Evolutionary conservation across 2,329 filamentous ascomycete species (phyloP), one percentile per base, ranked within the genome.

Genomic region (Emergomyces orientalis): DNA sequence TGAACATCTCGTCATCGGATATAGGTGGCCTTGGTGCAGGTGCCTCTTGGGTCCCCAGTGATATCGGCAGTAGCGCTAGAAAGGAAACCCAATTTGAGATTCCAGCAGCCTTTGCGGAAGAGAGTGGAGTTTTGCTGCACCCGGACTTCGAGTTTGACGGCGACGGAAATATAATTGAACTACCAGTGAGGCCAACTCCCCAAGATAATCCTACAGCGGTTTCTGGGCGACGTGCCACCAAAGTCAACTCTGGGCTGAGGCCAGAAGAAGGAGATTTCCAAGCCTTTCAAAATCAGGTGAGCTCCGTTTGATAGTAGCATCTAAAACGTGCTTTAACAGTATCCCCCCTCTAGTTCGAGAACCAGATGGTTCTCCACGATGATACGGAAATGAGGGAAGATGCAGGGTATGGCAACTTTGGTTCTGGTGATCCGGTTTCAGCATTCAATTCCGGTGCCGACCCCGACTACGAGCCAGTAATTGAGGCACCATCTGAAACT

Each of bases 121-220:
- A 80, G 59, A 75, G 74, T 13, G 75, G 80, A 25, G 72, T 80
- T 22, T 73, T 82, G 63, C 71, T 77, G 59, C 70, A 80, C 41
- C 81, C 85, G n/a, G 81, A 81, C 60, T 86, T 88, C 67, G 81
- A 79, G 45, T 82, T 88, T 66, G 85, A 86, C 66, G 83, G 80
- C 17, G 80, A 88, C 64, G 86, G 85, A 8, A 82, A 84, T 65
- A 73, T 88, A 5, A 71, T 83, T 37, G 82, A 85, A 59, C 70
- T 82, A 54, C 67, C 67, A 32, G 59, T 43, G 11, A 63, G 51
- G 3, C 54, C 65, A 17, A 57, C 59, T 17, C 57, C 62, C 22
- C 63, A 37, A 51, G 65, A 56, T 58, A 62, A 27, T 64, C 62
- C 45, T 70, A 69, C 37, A 62, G 58, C 45, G 41, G 57, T 61